Evolutionary conservation across 2,329 filamentous ascomycete species (phyloP).

Genomic region (Paradendryphiella salina): DNA sequence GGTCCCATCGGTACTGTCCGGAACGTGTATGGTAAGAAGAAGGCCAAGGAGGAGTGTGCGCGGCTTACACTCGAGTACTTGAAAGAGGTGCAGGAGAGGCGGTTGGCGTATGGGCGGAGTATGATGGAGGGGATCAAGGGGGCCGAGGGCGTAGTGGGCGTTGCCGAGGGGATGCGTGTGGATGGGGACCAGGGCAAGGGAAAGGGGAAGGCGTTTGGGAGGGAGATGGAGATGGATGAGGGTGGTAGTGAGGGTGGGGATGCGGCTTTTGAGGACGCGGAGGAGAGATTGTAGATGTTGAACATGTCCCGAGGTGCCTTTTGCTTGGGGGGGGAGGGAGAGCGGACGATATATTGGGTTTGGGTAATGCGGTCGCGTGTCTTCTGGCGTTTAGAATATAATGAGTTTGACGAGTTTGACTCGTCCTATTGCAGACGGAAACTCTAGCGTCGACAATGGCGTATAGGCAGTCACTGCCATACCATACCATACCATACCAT

Average conservation of each 20-base stretch:
- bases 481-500: too few species aligned
- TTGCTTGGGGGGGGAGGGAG: neutral
- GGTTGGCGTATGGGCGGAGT: conserved; percentile 22
- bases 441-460: too few species aligned
- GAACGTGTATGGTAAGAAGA: conserved; percentile 54
- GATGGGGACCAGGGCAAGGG: too few species aligned
- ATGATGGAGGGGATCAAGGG: conserved; percentile 21
- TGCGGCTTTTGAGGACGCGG: neutral
- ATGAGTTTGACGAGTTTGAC: too few species aligned
- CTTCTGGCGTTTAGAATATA: too few species aligned
- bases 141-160: neutral
- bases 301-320: too few species aligned
- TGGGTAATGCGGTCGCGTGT: neutral
- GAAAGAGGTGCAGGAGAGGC: conserved; percentile 35
- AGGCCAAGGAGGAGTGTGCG: conserved; percentile 56
- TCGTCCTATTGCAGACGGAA: too few species aligned
- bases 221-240: neutral
- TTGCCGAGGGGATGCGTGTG: neutral
- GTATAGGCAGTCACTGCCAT: too few species aligned
- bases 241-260: neutral
- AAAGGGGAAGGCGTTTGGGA: conserved; percentile 1
- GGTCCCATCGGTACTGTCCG: conserved; percentile 49
- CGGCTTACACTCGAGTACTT: conserved; percentile 47
- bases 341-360: neutral
- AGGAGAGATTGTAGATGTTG: neutral